Conservation (phyloP, 257 asterid species). For the Parsonsia alboflavescens region DNA sequence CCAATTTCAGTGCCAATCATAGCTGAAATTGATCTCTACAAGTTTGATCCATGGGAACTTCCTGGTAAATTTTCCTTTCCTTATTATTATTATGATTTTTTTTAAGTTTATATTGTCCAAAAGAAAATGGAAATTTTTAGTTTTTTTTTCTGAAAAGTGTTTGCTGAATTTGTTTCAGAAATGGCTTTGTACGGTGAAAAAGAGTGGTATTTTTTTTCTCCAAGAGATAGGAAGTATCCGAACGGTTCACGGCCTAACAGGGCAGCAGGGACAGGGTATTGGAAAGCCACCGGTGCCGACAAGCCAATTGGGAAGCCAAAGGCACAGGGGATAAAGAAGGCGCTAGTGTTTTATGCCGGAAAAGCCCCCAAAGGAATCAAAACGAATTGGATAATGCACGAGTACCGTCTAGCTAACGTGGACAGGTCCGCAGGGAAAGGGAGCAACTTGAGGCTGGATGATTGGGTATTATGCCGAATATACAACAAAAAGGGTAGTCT, state of each 20-base stretch:
- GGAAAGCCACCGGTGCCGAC: slow-evolving; percentile 83
- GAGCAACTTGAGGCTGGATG: slow-evolving; percentile 59
- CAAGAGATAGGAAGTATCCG: slow-evolving; percentile 67
- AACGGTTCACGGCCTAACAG: slow-evolving; percentile 72
- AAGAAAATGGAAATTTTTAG: not conserved
- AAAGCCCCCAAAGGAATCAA: slow-evolving; percentile 62
- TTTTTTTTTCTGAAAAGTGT: not conserved
- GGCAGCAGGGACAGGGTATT: slow-evolving; percentile 58
- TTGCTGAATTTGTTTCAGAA: slow-evolving; percentile 20
- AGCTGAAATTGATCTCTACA: slow-evolving; percentile 74
- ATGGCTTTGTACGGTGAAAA: slow-evolving; percentile 62
- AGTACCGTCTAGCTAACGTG: slow-evolving; percentile 61
- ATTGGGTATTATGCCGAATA: slow-evolving; percentile 67
- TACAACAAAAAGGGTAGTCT: slow-evolving; percentile 68
- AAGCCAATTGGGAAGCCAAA: slow-evolving; percentile 66
- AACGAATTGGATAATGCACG: slow-evolving; percentile 79
- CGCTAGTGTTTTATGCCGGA: slow-evolving; percentile 66
- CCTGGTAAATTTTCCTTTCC: slow-evolving; percentile 36
- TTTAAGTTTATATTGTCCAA: too few relatives aligned
- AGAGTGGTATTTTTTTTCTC: slow-evolving; percentile 68
- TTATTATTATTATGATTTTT: not conserved
- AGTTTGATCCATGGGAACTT: slow-evolving; percentile 69
- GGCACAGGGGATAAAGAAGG: slow-evolving; percentile 55
- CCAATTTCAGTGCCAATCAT: slow-evolving; percentile 42
- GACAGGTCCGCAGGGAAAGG: slow-evolving; percentile 59